Evolutionary conservation across 257 asterid genomes (phyloP).

Genomic region (Plantago ovata): DNA sequence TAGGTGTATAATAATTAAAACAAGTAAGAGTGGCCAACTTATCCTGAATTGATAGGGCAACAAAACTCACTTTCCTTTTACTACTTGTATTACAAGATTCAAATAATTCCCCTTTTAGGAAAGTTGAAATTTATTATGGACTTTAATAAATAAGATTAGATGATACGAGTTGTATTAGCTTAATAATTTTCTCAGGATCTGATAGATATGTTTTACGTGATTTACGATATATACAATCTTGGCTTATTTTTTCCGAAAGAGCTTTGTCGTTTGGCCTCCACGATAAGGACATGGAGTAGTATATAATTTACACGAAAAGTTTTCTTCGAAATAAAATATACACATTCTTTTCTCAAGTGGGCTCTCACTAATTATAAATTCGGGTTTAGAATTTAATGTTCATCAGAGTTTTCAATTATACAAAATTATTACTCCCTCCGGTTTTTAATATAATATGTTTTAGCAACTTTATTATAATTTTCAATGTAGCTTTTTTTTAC

Average conservation of each 20-base stretch:
- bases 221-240: neutral
- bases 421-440: too few species aligned
- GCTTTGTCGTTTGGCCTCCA: conserved; percentile 5
- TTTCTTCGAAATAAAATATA: neutral
- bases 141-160: neutral
- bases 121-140: neutral
- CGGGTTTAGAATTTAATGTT: neutral
- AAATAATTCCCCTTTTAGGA: conserved; percentile 2
- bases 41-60: neutral
- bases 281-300: neutral
- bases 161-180: too few species aligned
- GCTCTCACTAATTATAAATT: too few species aligned
- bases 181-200: neutral
- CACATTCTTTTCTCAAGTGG: neutral
- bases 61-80: neutral
- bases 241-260: neutral
- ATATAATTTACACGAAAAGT: neutral
- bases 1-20: too few species aligned
- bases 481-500: too few species aligned
- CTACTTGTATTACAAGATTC: neutral
- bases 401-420: neutral
- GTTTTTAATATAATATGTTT: too few species aligned
- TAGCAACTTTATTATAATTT: too few species aligned
- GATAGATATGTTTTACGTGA: conserved; percentile 10
- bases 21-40: conserved; percentile 2